Percentiles rank a stretch among this genome's conserved stretches.
phyloP scores from a whole-genome alignment of 257 asterid species.

The Marsdenia floribunda region DNA sequence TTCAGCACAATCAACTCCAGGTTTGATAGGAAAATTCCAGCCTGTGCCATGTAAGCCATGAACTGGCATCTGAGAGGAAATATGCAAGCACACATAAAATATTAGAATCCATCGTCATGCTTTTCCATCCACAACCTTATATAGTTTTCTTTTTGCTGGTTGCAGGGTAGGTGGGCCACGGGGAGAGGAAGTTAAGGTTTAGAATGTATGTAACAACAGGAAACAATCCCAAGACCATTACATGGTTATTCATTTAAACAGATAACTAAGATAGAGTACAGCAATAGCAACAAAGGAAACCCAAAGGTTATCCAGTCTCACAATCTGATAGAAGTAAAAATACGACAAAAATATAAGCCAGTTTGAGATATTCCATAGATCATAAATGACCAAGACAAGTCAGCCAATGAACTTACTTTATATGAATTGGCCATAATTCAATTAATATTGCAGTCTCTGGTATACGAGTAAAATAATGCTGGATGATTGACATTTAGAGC shows the following conservation, averaged over 20 bases:
- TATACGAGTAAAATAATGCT: background rate
- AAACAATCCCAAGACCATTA: background rate
- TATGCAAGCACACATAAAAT: slow-evolving; percentile 5
- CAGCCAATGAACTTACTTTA: background rate
- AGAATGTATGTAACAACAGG: background rate
- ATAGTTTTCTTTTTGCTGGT: background rate
- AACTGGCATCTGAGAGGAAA: slow-evolving; percentile 28
- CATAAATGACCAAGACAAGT: background rate
- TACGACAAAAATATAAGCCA: background rate
- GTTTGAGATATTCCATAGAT: background rate
- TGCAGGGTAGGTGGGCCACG: background rate
- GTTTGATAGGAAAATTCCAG: slow-evolving; percentile 17
- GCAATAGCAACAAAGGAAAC: background rate
- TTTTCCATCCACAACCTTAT: background rate
- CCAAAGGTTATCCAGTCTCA: background rate
- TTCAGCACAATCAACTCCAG: slow-evolving; percentile 6
- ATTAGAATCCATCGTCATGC: too few species aligned
- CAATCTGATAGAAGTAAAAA: background rate
- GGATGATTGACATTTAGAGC: background rate
- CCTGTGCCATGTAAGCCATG: slow-evolving; percentile 21
- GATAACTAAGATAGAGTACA: background rate
- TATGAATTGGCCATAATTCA: background rate
- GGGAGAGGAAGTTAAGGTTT: background rate
- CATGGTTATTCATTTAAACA: background rate
- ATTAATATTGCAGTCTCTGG: background rate